Conservation (phyloP, 192 early-diverging fungal species). For the Mortierella claussenii region DNA sequence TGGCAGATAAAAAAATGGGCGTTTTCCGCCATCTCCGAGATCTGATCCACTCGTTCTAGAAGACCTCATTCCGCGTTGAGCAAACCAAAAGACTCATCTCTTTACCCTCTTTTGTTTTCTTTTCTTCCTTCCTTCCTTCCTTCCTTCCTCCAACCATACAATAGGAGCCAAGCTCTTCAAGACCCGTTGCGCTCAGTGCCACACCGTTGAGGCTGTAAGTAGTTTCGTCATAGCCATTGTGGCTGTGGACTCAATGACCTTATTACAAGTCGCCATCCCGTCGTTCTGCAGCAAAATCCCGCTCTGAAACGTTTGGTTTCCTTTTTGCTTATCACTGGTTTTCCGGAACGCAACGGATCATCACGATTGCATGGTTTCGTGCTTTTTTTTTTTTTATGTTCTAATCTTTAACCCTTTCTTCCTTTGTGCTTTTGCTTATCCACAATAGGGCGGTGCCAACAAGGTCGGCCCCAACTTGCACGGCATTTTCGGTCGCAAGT, state of each 20-base stretch:
- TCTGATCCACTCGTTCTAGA: too few relatives aligned
- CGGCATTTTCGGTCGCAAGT: slow-evolving; percentile 91
- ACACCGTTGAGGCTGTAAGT: slow-evolving; percentile 83
- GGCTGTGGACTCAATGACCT: not conserved
- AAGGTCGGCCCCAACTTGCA: slow-evolving; percentile 97
- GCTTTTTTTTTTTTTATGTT: too few relatives aligned
- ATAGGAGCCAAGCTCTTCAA: slow-evolving; percentile 80
- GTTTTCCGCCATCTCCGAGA: too few relatives aligned
- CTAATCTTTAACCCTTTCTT: not conserved
- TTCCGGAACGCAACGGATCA: too few relatives aligned
- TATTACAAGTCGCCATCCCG: too few relatives aligned
- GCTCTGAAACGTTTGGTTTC: too few relatives aligned
- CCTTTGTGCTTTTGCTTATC: not conserved
- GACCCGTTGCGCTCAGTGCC: slow-evolving; percentile 98
- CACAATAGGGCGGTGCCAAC: slow-evolving; percentile 80
- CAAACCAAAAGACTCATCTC: not conserved
- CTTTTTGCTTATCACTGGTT: too few relatives aligned
- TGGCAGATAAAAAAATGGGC: too few relatives aligned
- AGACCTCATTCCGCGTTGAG: too few relatives aligned
- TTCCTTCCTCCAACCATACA: not conserved
- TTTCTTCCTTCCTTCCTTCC: slow-evolving; percentile 3
- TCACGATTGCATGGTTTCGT: too few relatives aligned
- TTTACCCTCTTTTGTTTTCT: not conserved
- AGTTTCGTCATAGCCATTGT: not conserved
- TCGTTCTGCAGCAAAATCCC: too few relatives aligned